Percentiles rank a stretch among this genome's conserved stretches.
phyloP scores from a whole-genome alignment of 371 early-diverging fungal species.

The Mortierella sp. region DNA sequence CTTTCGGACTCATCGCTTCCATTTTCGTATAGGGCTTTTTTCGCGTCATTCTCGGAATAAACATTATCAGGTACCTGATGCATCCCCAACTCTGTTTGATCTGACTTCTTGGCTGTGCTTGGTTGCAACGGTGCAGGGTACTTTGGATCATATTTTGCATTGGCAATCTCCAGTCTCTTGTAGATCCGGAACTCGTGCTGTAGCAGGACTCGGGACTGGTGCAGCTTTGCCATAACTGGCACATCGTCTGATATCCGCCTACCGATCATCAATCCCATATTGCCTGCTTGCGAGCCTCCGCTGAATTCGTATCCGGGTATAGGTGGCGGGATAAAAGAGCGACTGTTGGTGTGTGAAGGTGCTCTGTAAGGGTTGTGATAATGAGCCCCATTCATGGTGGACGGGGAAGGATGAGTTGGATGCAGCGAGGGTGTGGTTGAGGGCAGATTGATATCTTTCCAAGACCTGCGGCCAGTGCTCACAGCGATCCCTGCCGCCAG shows the following conservation, averaged over 20 bases:
- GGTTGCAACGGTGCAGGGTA: not conserved
- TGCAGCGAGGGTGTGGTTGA: conserved; percentile 10
- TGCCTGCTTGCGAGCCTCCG: conserved; percentile 48
- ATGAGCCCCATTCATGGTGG: conserved; percentile 20
- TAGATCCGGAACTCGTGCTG: conserved; percentile 51
- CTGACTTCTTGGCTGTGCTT: not conserved
- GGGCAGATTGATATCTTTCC: not conserved
- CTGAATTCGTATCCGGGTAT: conserved; percentile 41
- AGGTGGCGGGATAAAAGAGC: conserved; percentile 36
- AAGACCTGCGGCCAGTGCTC: not conserved
- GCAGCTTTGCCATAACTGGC: conserved; percentile 39
- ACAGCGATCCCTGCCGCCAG: conserved; percentile 12
- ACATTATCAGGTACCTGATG: conserved; percentile 7
- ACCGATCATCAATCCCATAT: conserved; percentile 49
- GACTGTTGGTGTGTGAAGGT: conserved; percentile 34
- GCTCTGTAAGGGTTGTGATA: conserved; percentile 41
- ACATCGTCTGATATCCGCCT: conserved; percentile 31
- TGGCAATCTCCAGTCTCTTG: conserved; percentile 29
- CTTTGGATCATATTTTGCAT: conserved; percentile 26
- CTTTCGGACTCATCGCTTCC: conserved; percentile 36
- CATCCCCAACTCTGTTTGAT: no score
- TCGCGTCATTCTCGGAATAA: not conserved
- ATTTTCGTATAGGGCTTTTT: conserved; percentile 20
- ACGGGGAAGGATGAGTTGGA: conserved; percentile 8
- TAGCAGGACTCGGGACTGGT: conserved; percentile 34